phyloP scores from a whole-genome alignment of 208 protist genomes.

The Leishmania turanica region DNA sequence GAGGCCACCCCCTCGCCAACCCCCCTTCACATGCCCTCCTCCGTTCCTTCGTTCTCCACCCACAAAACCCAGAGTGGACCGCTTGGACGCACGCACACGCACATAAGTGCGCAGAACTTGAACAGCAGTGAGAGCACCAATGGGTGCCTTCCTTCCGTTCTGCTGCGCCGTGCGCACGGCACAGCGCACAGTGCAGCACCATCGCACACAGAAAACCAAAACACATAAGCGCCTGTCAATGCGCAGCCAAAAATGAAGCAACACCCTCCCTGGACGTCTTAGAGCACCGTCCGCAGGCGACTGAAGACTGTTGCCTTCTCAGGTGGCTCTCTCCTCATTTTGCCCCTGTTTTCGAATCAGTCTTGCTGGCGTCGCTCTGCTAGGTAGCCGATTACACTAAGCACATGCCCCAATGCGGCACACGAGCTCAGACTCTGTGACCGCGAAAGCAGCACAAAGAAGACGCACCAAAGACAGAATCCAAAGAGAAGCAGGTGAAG shows the following conservation, averaged over 20 bases:
- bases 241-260: not conserved
- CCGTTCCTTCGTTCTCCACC: not conserved
- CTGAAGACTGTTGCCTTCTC: not conserved
- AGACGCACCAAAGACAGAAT: not conserved
- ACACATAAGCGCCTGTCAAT: not conserved
- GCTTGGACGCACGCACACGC: not conserved
- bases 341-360: not conserved
- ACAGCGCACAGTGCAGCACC: not conserved
- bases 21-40: not conserved
- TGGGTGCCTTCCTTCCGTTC: not conserved
- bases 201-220: not conserved
- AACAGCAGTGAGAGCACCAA: not conserved
- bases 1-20: not conserved
- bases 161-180: not conserved
- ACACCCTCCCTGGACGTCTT: not conserved
- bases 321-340: not conserved
- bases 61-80: not conserved
- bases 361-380: not conserved
- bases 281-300: not conserved
- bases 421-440: not conserved
- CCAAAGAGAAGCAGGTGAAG: constrained; percentile 4
- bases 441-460: not conserved
- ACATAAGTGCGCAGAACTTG: not conserved
- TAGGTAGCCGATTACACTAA: not conserved
- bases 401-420: not conserved